phyloP scores from a whole-genome alignment of 768 basidiomycete genomes.

The Mycena albidolilacea region DNA sequence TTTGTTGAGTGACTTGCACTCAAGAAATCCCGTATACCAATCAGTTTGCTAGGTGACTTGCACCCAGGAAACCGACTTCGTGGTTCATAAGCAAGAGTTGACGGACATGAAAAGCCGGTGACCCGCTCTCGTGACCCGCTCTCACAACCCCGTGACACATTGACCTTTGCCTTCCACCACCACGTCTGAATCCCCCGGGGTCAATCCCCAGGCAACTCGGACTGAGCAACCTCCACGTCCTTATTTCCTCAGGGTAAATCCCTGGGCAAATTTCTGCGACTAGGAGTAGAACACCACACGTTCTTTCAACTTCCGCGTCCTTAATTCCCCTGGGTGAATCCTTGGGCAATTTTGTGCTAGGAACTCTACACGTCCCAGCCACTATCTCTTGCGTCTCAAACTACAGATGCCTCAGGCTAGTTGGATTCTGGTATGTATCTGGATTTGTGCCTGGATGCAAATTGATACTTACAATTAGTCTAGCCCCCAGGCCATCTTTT shows the following conservation, averaged over 20 bases:
- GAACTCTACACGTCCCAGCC: neutral
- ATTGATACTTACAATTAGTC: neutral
- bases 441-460: neutral
- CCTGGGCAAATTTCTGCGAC: neutral
- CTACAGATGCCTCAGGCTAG: neutral
- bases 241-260: constrained; percentile 6
- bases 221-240: neutral
- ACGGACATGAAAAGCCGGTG: no score
- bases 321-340: no score
- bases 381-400: neutral
- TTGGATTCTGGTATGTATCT: neutral
- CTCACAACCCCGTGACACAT: neutral
- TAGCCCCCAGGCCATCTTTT: constrained; percentile 6
- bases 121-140: no score
- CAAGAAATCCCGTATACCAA: neutral
- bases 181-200: neutral
- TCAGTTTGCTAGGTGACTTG: neutral
- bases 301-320: no score
- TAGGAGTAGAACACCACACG: no score
- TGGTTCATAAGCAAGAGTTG: no score
- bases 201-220: neutral
- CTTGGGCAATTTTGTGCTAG: neutral
- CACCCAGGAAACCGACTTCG: neutral
- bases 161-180: no score
- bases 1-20: no score